phyloP scores from a whole-genome alignment of 176 grass and related monocot genomes.

The Hsuehochloa calcarea region DNA sequence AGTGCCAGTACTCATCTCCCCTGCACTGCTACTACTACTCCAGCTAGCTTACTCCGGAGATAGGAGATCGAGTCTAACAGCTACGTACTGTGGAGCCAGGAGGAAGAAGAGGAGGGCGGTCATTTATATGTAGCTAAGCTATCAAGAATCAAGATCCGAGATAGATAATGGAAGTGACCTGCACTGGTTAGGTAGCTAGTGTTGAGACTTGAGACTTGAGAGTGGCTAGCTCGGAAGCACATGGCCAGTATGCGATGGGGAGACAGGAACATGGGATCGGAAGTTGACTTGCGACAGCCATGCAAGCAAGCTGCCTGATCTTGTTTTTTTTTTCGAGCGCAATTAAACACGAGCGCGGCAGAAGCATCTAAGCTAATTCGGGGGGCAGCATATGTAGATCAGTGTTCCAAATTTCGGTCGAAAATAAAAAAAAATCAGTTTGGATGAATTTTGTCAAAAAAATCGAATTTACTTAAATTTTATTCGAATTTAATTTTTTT shows the following conservation, averaged over 20 bases:
- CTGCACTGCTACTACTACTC: background rate
- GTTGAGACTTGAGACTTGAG: too few relatives aligned
- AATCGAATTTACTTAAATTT: too few relatives aligned
- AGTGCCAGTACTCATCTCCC: background rate
- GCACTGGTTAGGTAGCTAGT: background rate
- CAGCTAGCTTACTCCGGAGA: background rate
- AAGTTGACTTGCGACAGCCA: background rate
- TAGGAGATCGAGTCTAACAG: background rate
- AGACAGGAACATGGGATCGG: constrained; percentile 3
- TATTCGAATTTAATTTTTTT: too few relatives aligned
- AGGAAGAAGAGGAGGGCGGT: background rate
- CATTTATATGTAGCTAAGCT: background rate
- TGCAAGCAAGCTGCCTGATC: background rate
- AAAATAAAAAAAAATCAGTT: too few relatives aligned
- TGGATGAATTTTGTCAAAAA: too few relatives aligned
- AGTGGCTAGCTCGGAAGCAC: background rate
- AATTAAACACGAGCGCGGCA: too few relatives aligned
- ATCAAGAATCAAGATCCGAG: background rate
- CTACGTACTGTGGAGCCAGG: background rate
- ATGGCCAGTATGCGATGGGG: background rate
- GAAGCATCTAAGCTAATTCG: too few relatives aligned
- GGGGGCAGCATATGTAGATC: too few relatives aligned
- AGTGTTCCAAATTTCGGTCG: too few relatives aligned
- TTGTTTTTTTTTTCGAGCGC: background rate
- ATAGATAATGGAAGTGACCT: background rate